These are phyloP conservation scores for Perilla frutescens DNA, from an alignment of 257 asterid species.

Conservation along the genomic window DNA sequence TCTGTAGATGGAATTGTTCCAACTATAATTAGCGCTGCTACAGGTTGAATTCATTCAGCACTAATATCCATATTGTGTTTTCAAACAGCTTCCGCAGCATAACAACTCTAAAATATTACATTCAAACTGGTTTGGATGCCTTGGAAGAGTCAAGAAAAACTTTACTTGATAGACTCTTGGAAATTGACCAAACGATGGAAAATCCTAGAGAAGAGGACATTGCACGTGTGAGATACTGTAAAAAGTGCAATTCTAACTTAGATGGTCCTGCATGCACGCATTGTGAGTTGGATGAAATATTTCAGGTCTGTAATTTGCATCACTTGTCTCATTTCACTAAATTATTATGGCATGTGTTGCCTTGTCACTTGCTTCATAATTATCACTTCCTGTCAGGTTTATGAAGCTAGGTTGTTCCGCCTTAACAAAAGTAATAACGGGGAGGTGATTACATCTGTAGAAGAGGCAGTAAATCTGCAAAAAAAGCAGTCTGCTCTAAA, in stretches of 20 bases:
- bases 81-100: constrained; percentile 80
- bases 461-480: constrained; percentile 88
- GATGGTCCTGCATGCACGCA: constrained; percentile 90
- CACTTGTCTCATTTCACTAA: constrained; percentile 11
- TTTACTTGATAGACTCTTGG: constrained; percentile 76
- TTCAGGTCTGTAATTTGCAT: constrained; percentile 67
- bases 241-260: constrained; percentile 67
- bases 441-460: constrained; percentile 75
- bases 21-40: constrained; percentile 17
- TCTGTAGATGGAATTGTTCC: background rate
- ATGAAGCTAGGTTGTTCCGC: constrained; percentile 94
- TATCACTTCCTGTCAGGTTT: constrained; percentile 57
- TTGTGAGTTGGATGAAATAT: constrained; percentile 92
- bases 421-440: constrained; percentile 73
- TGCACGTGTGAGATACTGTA: constrained; percentile 80
- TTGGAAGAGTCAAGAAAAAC: constrained; percentile 77
- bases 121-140: constrained; percentile 89
- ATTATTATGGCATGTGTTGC: constrained; percentile 21
- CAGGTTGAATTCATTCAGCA: constrained; percentile 24
- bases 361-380: constrained; percentile 26
- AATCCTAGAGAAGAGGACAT: constrained; percentile 84
- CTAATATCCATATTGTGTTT: constrained; percentile 34
- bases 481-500: constrained; percentile 78
- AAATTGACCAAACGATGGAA: constrained; percentile 82
- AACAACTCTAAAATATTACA: constrained; percentile 64